These are phyloP conservation scores for Nematocida sp. DNA, from an alignment of 371 early-diverging fungal species.

Conservation along the genomic window DNA sequence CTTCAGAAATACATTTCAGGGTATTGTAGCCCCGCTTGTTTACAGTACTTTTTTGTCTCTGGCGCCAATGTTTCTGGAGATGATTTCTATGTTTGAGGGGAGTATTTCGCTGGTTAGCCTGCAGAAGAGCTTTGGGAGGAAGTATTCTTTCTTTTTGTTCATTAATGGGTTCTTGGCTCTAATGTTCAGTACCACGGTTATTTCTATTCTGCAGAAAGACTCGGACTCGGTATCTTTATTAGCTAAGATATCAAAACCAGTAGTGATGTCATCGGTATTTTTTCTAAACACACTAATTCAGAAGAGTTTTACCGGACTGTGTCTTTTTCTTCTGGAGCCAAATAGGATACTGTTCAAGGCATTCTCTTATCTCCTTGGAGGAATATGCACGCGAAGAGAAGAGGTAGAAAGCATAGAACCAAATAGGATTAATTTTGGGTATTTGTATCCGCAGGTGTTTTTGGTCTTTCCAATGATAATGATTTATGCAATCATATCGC, in stretches of 20 bases:
- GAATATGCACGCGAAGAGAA: constrained; percentile 39
- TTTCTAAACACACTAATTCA: constrained; percentile 65
- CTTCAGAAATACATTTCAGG: constrained; percentile 50
- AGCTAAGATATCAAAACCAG: constrained; percentile 28
- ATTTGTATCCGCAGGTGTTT: constrained; percentile 60
- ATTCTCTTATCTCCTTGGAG: constrained; percentile 33
- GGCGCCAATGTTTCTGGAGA: constrained; percentile 54
- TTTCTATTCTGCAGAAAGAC: constrained; percentile 29
- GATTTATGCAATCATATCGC: constrained; percentile 59
- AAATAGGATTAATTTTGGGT: constrained; percentile 61
- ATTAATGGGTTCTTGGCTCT: constrained; percentile 64
- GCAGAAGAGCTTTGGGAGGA: constrained; percentile 59
- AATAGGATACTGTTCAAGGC: constrained; percentile 48
- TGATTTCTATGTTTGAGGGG: constrained; percentile 58
- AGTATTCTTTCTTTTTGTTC: constrained; percentile 62
- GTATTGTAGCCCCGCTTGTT: constrained; percentile 61
- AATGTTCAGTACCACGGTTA: constrained; percentile 58
- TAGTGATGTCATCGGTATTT: constrained; percentile 56
- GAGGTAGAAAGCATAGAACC: constrained; percentile 50
- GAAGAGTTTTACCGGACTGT: constrained; percentile 53
- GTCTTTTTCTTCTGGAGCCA: constrained; percentile 60
- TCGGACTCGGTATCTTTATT: constrained; percentile 17
- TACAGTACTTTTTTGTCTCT: constrained; percentile 58
- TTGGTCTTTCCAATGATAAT: constrained; percentile 64
- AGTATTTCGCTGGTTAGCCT: constrained; percentile 52